Evolutionary conservation across 345 rosid species (phyloP).

Genomic region (Acer negundo): DNA sequence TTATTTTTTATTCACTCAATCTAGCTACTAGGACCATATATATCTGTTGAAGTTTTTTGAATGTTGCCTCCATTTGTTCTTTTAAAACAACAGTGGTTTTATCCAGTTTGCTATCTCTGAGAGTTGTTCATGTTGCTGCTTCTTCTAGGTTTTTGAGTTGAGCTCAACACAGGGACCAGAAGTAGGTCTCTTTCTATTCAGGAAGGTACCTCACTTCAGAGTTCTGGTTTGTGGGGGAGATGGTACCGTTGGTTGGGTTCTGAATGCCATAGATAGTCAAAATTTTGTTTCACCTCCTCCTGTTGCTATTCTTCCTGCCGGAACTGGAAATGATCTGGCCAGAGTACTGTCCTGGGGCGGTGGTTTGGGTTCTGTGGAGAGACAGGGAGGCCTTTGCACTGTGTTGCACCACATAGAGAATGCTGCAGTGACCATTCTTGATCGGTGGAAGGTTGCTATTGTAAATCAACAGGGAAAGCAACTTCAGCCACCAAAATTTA

Average conservation of each 20-base stretch:
- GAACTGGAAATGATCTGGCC: slow-evolving; percentile 97
- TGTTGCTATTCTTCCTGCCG: slow-evolving; percentile 90
- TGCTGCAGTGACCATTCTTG: slow-evolving; percentile 91
- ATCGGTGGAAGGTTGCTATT: slow-evolving; percentile 80
- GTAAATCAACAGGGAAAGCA: slow-evolving; percentile 64
- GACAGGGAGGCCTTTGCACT: slow-evolving; percentile 82
- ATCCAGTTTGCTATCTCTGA: slow-evolving; percentile 4
- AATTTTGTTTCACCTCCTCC: slow-evolving; percentile 94
- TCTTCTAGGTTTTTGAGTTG: slow-evolving; percentile 74
- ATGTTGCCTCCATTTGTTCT: not conserved
- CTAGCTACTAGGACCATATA: not conserved
- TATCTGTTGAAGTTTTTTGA: not conserved
- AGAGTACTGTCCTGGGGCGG: slow-evolving; percentile 89
- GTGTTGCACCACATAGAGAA: slow-evolving; percentile 68
- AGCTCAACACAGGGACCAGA: slow-evolving; percentile 83
- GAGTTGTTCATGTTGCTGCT: slow-evolving; percentile 22
- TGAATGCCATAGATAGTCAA: slow-evolving; percentile 80
- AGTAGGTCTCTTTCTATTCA: slow-evolving; percentile 73
- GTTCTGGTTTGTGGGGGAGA: slow-evolving; percentile 95
- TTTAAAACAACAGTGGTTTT: not conserved
- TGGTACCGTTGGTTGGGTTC: slow-evolving; percentile 94
- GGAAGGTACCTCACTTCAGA: slow-evolving; percentile 89
- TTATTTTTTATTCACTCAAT: not conserved
- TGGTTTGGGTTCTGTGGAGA: slow-evolving; percentile 81
- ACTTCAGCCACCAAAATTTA: slow-evolving; percentile 65